phyloP scores from a whole-genome alignment of 1,139 yeast species.

The Candida freyschussii region DNA sequence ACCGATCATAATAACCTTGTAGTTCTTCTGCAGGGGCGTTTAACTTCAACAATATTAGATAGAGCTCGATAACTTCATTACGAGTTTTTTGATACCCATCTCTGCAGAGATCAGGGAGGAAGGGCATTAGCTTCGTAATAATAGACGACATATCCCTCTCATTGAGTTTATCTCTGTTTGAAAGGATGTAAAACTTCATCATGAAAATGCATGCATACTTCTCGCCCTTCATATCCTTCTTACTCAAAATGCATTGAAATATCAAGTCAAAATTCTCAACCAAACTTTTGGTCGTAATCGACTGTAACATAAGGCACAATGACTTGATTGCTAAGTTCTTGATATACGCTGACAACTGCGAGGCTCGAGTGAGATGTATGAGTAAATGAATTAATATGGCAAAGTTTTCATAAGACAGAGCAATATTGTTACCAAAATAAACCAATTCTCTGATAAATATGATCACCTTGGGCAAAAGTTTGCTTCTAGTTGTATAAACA shows the following conservation, averaged over 20 bases:
- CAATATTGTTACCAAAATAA: constrained; percentile 17
- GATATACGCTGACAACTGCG: constrained; percentile 15
- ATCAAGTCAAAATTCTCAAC: constrained; percentile 15
- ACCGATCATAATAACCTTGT: constrained; percentile 8
- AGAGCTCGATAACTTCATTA: constrained; percentile 18
- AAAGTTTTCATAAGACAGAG: constrained; percentile 12
- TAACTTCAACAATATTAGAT: constrained; percentile 11
- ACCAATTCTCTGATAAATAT: constrained; percentile 23
- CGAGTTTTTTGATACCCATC: constrained; percentile 22
- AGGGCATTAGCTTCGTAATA: constrained; percentile 8
- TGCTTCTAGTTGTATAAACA: constrained; percentile 16
- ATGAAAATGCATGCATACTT: constrained; percentile 22
- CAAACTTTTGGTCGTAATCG: constrained; percentile 18
- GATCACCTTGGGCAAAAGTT: constrained; percentile 17
- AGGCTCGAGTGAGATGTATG: constrained; percentile 20
- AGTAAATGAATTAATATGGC: constrained; percentile 17
- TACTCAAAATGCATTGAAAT: constrained; percentile 11
- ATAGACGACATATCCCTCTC: constrained; percentile 7
- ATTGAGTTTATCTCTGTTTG: constrained; percentile 11
- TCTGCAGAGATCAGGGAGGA: constrained; percentile 8
- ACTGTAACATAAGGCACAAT: constrained; percentile 23
- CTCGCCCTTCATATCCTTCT: constrained; percentile 20
- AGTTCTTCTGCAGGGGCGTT: constrained; percentile 3
- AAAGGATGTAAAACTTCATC: constrained; percentile 20
- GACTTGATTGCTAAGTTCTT: constrained; percentile 18